Conservation (phyloP, 2,329 filamentous ascomycete genomes). For the Rhytidhysteron rufulum region DNA sequence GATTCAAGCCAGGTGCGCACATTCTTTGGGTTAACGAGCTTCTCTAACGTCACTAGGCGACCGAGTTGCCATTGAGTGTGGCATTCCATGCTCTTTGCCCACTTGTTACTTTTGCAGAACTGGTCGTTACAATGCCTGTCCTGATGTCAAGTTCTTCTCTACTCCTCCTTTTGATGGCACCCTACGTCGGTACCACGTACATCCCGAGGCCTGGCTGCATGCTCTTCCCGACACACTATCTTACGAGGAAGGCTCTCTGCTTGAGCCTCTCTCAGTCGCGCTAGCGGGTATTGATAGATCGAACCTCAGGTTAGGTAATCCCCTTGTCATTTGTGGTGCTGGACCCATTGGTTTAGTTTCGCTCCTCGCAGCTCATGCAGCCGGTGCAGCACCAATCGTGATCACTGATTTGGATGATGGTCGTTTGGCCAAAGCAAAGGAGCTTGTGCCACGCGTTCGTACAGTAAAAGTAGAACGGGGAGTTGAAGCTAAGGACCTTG, state of each 20-base stretch:
- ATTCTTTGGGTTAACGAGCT: neutral
- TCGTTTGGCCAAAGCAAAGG: slow-evolving; percentile 36
- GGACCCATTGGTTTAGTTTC: slow-evolving; percentile 11
- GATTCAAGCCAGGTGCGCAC: slow-evolving; percentile 12
- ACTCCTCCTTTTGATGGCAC: slow-evolving; percentile 11
- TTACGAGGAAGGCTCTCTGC: slow-evolving; percentile 8
- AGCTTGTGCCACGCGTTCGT: slow-evolving; percentile 33
- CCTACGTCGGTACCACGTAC: slow-evolving; percentile 6
- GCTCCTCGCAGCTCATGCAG: slow-evolving; percentile 26
- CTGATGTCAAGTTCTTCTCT: slow-evolving; percentile 9
- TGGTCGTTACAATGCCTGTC: slow-evolving; percentile 11
- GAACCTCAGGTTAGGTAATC: slow-evolving; percentile 5
- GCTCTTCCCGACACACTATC: slow-evolving; percentile 6
- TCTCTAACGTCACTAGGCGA: slow-evolving; percentile 8
- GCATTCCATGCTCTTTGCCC: slow-evolving; percentile 9
- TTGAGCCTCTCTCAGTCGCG: slow-evolving; percentile 10
- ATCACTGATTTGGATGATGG: slow-evolving; percentile 43
- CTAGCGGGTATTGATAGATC: slow-evolving; percentile 5
- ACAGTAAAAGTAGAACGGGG: no score
- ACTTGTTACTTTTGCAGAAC: slow-evolving; percentile 9
- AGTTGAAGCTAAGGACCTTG: slow-evolving; percentile 32
- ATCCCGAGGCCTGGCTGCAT: slow-evolving; percentile 9
- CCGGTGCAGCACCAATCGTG: slow-evolving; percentile 42
- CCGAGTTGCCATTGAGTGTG: slow-evolving; percentile 14
- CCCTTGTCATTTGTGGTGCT: slow-evolving; percentile 9